These are phyloP conservation scores for Fraxinus pennsylvanica DNA, from an alignment of 257 asterid species.

Conservation along the genomic window DNA sequence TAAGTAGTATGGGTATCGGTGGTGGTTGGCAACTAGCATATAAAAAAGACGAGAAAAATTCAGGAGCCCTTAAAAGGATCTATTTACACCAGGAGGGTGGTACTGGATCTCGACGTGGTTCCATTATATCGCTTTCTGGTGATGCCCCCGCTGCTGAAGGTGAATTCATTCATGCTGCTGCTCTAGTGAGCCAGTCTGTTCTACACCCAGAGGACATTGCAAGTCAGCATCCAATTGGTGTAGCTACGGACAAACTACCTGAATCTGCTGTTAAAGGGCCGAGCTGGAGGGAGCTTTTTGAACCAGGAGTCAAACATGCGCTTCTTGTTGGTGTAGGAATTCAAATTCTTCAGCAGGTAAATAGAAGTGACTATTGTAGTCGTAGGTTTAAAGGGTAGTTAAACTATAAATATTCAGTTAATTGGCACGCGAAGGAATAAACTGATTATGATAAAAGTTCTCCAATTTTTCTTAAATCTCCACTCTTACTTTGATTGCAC, in stretches of 20 bases:
- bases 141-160: slow-evolving; percentile 45
- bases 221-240: slow-evolving; percentile 50
- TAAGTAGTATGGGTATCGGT: slow-evolving; percentile 75
- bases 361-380: background rate
- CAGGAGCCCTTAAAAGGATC: slow-evolving; percentile 76
- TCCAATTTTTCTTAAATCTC: background rate
- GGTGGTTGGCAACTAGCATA: slow-evolving; percentile 99
- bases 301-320: slow-evolving; percentile 95
- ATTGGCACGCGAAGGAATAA: background rate
- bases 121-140: slow-evolving; percentile 61
- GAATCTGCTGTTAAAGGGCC: slow-evolving; percentile 44
- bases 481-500: background rate
- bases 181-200: slow-evolving; percentile 88
- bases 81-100: slow-evolving; percentile 80
- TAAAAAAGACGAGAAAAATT: slow-evolving; percentile 61
- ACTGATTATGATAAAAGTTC: background rate
- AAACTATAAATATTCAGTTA: background rate
- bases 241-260: slow-evolving; percentile 49
- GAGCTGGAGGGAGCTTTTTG: slow-evolving; percentile 80
- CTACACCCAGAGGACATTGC: slow-evolving; percentile 54
- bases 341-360: slow-evolving; percentile 98
- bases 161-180: slow-evolving; percentile 78
- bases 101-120: slow-evolving; percentile 71
- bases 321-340: slow-evolving; percentile 79
- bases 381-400: background rate